Evolutionary conservation across 139 green algal genomes (phyloP).

Genomic region (Chlamydomonas sp.): DNA sequence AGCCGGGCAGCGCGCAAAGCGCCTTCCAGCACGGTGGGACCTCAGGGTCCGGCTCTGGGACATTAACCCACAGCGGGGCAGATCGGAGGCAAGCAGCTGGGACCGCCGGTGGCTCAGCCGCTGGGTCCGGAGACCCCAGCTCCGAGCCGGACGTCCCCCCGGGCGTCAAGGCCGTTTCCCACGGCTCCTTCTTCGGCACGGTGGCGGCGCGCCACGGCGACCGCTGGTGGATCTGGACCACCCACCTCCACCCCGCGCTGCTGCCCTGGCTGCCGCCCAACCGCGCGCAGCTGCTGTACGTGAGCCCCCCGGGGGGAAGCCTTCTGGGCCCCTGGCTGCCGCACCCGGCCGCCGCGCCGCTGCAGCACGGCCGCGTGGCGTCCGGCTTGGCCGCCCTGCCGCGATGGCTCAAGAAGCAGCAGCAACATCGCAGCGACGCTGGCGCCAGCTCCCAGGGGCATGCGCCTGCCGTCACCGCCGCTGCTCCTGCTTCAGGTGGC

Average conservation of each 20-base stretch:
- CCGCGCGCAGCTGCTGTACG: neutral
- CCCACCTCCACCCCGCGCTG: neutral
- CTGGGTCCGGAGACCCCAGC: no score
- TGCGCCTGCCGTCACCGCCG: no score
- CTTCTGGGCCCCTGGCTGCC: neutral
- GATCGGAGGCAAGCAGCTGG: no score
- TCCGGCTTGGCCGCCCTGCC: no score
- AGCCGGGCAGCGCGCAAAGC: no score
- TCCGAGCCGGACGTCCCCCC: neutral
- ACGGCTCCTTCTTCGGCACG: neutral
- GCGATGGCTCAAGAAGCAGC: no score
- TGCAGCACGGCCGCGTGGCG: neutral
- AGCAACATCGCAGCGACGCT: no score
- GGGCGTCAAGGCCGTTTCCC: neutral
- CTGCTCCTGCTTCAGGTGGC: neutral
- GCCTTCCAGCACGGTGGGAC: no score
- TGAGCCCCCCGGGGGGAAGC: neutral
- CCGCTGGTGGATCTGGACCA: constrained; percentile 31
- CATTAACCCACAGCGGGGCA: no score
- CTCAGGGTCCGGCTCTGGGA: no score
- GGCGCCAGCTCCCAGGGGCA: no score
- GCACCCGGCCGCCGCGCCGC: neutral
- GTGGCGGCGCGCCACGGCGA: neutral
- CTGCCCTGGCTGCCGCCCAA: neutral
- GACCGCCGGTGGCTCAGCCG: no score